phyloP scores from a whole-genome alignment of 2,329 filamentous ascomycete species.

The Colletotrichum tofieldiae region DNA sequence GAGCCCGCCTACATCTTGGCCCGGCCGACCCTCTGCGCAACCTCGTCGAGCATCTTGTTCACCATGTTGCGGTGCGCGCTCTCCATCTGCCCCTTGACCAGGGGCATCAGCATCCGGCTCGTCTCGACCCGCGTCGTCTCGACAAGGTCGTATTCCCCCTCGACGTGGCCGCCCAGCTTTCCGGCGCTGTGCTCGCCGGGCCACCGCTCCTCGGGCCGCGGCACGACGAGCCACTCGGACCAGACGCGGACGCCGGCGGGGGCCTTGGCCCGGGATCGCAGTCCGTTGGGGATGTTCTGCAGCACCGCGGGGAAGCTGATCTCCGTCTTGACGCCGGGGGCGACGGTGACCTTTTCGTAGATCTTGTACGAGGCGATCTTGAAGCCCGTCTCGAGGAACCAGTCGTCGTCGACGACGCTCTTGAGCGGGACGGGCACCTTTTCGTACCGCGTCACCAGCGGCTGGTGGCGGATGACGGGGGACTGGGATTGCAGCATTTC shows the following conservation, averaged over 20 bases:
- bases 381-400: constrained; percentile 55
- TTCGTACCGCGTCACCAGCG: constrained; percentile 54
- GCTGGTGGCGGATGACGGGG: constrained; percentile 60
- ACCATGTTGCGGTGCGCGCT: constrained; percentile 51
- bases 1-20: constrained; percentile 14
- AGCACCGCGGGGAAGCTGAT: constrained; percentile 61
- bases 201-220: constrained; percentile 44
- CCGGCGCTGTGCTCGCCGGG: constrained; percentile 31
- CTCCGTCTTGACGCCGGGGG: constrained; percentile 58
- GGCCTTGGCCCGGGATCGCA: constrained; percentile 61
- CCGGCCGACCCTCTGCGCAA: constrained; percentile 45
- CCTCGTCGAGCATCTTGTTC: constrained; percentile 51
- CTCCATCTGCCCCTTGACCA: constrained; percentile 51
- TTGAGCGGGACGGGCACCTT: constrained; percentile 52
- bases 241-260: constrained; percentile 61
- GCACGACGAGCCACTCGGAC: constrained; percentile 53
- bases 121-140: constrained; percentile 53
- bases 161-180: constrained; percentile 41
- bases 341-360: constrained; percentile 53
- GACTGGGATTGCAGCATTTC: constrained; percentile 57
- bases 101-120: constrained; percentile 55
- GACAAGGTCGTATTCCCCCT: constrained; percentile 52
- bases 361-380: constrained; percentile 53
- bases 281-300: constrained; percentile 58
- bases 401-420: constrained; percentile 57